These are phyloP conservation scores for Fusarium oxysporum DNA, from an alignment of 2,329 filamentous ascomycete genomes.

Conservation along the genomic window DNA sequence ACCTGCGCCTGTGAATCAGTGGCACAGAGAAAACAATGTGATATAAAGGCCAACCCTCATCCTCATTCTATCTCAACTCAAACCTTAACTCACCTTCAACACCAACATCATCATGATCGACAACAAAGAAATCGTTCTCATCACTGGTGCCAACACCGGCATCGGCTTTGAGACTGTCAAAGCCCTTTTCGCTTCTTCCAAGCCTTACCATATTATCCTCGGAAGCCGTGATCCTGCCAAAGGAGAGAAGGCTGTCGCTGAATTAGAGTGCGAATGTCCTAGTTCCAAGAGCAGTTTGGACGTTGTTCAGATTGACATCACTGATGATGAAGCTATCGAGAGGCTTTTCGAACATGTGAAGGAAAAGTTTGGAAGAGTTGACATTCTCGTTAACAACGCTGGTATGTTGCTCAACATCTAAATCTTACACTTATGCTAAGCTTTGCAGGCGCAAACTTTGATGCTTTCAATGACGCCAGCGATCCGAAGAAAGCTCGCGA, in stretches of 20 bases:
- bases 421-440: neutral
- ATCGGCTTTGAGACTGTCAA: slow-evolving; percentile 70
- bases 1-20: slow-evolving; percentile 5
- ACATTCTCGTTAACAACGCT: slow-evolving; percentile 69
- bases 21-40: neutral
- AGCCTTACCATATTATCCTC: slow-evolving; percentile 66
- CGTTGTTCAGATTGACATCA: slow-evolving; percentile 64
- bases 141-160: slow-evolving; percentile 72
- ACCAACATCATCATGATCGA: slow-evolving; percentile 29
- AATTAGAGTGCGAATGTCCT: slow-evolving; percentile 55
- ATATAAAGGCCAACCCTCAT: slow-evolving; percentile 1
- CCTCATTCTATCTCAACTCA: neutral
- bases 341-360: slow-evolving; percentile 57
- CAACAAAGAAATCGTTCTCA: slow-evolving; percentile 59
- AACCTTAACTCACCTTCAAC: neutral
- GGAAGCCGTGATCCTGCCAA: slow-evolving; percentile 65
- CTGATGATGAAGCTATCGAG: slow-evolving; percentile 63
- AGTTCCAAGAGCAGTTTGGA: slow-evolving; percentile 56
- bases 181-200: slow-evolving; percentile 60
- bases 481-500: slow-evolving; percentile 51
- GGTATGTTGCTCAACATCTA: slow-evolving; percentile 49
- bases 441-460: slow-evolving; percentile 56
- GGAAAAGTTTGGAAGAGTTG: slow-evolving; percentile 58
- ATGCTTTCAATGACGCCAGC: slow-evolving; percentile 47
- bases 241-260: slow-evolving; percentile 59